phyloP scores from a whole-genome alignment of 352 stramenopile species.

The Thalassiosira hispida region DNA sequence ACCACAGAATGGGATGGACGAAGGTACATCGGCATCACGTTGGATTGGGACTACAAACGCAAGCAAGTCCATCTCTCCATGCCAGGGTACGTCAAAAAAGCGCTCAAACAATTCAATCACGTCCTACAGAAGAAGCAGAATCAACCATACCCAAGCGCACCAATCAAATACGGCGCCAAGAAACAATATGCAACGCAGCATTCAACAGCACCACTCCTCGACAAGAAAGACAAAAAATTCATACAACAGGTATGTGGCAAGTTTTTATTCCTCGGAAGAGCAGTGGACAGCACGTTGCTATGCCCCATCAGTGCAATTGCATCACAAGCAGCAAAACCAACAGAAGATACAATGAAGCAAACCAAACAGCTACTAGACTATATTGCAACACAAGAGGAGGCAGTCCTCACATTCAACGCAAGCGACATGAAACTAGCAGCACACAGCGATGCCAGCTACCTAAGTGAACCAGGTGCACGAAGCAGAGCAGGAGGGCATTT shows the following conservation, averaged over 20 bases:
- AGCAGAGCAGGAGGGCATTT: background rate
- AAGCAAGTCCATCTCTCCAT: constrained; percentile 30
- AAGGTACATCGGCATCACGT: constrained; percentile 38
- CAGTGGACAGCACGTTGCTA: background rate
- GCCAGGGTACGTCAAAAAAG: constrained; percentile 23
- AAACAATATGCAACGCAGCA: constrained; percentile 7
- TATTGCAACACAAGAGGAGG: background rate
- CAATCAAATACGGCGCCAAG: constrained; percentile 20
- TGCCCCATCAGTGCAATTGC: background rate
- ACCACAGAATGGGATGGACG: constrained; percentile 25
- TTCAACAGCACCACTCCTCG: background rate
- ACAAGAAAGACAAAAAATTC: constrained; percentile 17
- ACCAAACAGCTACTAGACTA: background rate
- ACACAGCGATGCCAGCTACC: constrained; percentile 1
- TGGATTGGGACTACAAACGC: constrained; percentile 52
- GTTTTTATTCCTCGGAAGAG: constrained; percentile 7
- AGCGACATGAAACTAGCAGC: background rate
- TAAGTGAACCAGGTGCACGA: background rate
- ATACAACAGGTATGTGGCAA: constrained; percentile 35
- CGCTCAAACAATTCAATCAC: constrained; percentile 31
- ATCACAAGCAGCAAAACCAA: constrained; percentile 2
- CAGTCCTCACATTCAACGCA: background rate
- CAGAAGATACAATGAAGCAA: constrained; percentile 3
- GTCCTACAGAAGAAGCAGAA: constrained; percentile 6
- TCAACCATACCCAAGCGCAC: background rate